Evolutionary conservation across 1,139 yeast species (phyloP).

Genomic region (Debaryomyces sp.): DNA sequence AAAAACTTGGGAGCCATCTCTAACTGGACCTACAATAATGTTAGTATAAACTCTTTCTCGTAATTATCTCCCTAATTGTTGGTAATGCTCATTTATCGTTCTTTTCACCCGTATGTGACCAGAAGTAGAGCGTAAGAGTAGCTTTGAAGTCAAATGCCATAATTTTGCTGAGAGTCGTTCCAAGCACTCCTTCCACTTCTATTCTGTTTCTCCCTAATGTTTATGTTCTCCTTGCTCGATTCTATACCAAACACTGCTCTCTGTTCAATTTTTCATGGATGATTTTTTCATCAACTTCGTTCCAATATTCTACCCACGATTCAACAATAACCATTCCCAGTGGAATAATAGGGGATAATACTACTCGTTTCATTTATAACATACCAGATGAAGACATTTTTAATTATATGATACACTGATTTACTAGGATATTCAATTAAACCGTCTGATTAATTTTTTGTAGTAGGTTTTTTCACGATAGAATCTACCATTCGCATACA

Average conservation of each 20-base stretch:
- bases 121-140: neutral
- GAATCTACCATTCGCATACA: constrained; percentile 6
- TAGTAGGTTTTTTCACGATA: constrained; percentile 4
- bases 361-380: constrained; percentile 14
- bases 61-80: neutral
- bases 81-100: neutral
- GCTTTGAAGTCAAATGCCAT: neutral
- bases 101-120: neutral
- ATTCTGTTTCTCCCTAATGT: neutral
- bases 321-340: neutral
- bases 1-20: constrained; percentile 96
- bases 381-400: constrained; percentile 38
- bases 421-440: constrained; percentile 5
- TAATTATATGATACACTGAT: constrained; percentile 15
- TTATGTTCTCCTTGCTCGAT: neutral
- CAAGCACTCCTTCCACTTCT: neutral
- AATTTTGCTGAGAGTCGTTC: neutral
- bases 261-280: neutral
- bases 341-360: neutral
- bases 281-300: neutral
- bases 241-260: neutral
- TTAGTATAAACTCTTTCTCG: constrained; percentile 13
- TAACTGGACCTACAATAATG: constrained; percentile 65
- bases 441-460: constrained; percentile 4
- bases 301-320: neutral